A percentile compares a stretch with the other conserved stretches of the same genome.
Evolutionary conservation across 2,329 filamentous ascomycete species (phyloP).

Genomic region (Alternaria postmessia): DNA sequence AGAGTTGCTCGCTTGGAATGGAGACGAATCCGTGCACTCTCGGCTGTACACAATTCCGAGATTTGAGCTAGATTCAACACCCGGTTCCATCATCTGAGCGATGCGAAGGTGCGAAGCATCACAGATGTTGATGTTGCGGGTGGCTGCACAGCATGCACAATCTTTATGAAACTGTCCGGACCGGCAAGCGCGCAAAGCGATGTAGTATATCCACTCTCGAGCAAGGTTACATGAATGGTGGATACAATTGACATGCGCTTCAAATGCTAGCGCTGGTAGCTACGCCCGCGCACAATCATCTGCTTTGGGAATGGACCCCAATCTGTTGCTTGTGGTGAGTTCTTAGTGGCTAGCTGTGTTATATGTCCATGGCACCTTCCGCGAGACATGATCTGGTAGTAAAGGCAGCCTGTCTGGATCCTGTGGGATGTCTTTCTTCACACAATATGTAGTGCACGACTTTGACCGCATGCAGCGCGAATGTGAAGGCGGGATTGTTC

Average conservation of each 20-base stretch:
- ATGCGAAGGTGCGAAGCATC: neutral
- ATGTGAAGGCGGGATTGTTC: too few relatives aligned
- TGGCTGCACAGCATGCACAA: neutral
- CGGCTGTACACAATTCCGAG: neutral
- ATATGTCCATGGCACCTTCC: too few relatives aligned
- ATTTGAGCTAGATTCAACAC: neutral
- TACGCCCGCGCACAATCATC: neutral
- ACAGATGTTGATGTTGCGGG: neutral
- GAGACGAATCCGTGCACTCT: neutral
- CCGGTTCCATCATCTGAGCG: neutral
- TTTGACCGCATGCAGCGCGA: too few relatives aligned
- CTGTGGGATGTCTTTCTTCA: too few relatives aligned
- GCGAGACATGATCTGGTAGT: too few relatives aligned
- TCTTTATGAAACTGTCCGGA: neutral
- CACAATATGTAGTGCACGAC: too few relatives aligned
- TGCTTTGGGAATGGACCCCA: neutral
- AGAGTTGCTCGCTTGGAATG: neutral
- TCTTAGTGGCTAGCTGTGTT: too few relatives aligned
- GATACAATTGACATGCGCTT: too few relatives aligned
- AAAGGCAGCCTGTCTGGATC: too few relatives aligned
- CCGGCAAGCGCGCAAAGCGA: neutral
- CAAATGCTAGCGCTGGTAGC: too few relatives aligned
- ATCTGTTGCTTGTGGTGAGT: neutral
- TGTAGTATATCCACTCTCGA: neutral
- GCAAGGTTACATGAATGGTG: neutral